These are phyloP conservation scores for Xylariaceae sp. DNA, from an alignment of 2,329 filamentous ascomycete species.

Conservation along the genomic window DNA sequence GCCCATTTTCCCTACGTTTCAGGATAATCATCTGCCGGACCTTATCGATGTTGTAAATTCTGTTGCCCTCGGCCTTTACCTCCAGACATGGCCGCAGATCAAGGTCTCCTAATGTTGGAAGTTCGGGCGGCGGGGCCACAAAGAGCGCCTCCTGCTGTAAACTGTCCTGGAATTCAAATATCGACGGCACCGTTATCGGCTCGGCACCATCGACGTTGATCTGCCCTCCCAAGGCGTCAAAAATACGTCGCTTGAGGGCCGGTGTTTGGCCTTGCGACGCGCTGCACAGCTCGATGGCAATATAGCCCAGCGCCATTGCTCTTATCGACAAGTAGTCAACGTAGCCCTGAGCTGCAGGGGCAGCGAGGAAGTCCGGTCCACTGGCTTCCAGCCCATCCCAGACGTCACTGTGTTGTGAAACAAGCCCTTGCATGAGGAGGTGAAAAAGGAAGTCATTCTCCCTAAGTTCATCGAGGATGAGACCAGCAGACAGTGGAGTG, in stretches of 20 bases:
- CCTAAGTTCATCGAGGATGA: conserved; percentile 74
- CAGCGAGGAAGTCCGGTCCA: conserved; percentile 60
- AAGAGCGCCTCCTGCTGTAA: conserved; percentile 49
- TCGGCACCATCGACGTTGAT: conserved; percentile 60
- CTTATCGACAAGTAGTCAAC: conserved; percentile 72
- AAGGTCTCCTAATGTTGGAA: conserved; percentile 56
- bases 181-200: conserved; percentile 59
- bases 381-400: conserved; percentile 65
- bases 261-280: conserved; percentile 64
- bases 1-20: conserved; percentile 55
- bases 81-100: conserved; percentile 60
- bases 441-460: conserved; percentile 73
- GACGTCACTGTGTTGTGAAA: conserved; percentile 59
- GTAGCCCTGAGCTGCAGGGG: conserved; percentile 59
- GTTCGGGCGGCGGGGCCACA: conserved; percentile 41
- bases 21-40: conserved; percentile 68
- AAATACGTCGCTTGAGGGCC: conserved; percentile 60
- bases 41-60: conserved; percentile 61
- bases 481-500: conserved; percentile 66
- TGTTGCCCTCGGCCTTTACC: conserved; percentile 47
- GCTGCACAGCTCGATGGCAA: conserved; percentile 74
- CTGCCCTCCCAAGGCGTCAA: conserved; percentile 70
- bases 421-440: conserved; percentile 61
- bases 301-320: conserved; percentile 74
- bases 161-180: conserved; percentile 94